Evolutionary conservation across 2,329 filamentous ascomycete genomes (phyloP).

Genomic region (Fusarium avenaceum): DNA sequence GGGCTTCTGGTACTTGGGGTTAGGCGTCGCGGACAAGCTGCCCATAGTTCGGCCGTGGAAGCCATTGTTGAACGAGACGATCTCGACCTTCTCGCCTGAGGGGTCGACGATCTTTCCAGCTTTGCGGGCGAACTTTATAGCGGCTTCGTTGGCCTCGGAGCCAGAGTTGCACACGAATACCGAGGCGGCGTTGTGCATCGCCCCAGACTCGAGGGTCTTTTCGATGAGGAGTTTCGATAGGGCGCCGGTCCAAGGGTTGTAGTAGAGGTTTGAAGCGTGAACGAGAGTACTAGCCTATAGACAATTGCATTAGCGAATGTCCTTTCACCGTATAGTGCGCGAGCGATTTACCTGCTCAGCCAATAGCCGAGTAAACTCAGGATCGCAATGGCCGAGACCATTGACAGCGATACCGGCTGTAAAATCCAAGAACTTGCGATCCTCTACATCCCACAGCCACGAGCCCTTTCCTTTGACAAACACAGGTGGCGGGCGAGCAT

Average conservation of each 20-base stretch:
- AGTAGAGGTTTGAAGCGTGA: constrained; percentile 96
- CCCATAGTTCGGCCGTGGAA: constrained; percentile 99
- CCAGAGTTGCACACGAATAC: constrained; percentile 98
- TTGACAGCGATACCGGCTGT: constrained; percentile 97
- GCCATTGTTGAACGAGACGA: constrained; percentile 91
- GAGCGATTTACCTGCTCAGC: constrained; percentile 74
- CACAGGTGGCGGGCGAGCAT: constrained; percentile 88
- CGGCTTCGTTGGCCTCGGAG: constrained; percentile 96
- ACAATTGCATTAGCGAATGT: background rate
- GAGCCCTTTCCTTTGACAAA: constrained; percentile 90
- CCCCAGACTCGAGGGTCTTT: constrained; percentile 82
- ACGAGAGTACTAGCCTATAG: constrained; percentile 78
- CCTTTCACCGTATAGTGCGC: too few species aligned
- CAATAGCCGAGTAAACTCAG: constrained; percentile 80
- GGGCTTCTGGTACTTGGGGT: constrained; percentile 96
- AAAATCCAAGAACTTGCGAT: constrained; percentile 91
- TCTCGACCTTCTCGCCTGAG: constrained; percentile 79
- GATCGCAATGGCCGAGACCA: constrained; percentile 89
- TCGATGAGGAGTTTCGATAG: constrained; percentile 88
- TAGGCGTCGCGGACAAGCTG: constrained; percentile 92
- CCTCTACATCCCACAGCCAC: constrained; percentile 91
- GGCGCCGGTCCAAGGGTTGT: constrained; percentile 94
- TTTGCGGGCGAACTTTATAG: constrained; percentile 96
- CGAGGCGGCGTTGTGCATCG: constrained; percentile 82
- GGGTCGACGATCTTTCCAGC: constrained; percentile 82